These are phyloP conservation scores for Sarocladium brachiariae DNA, from an alignment of 2,329 filamentous ascomycete species.

Conservation along the genomic window DNA sequence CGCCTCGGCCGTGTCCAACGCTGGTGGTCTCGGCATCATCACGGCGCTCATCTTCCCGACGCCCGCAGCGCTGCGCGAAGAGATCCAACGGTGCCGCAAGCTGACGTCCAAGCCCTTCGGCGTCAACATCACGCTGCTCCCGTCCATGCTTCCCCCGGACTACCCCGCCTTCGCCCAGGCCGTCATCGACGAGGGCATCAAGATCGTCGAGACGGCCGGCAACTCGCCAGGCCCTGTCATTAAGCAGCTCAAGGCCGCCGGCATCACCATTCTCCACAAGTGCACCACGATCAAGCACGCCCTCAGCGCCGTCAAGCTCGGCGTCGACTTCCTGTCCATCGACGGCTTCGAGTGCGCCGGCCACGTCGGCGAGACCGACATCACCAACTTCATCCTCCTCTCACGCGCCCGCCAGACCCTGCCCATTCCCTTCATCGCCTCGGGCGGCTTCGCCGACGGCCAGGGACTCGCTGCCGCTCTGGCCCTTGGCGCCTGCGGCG, in stretches of 20 bases:
- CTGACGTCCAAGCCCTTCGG: conserved; percentile 78
- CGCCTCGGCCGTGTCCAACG: conserved; percentile 69
- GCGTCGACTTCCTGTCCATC: conserved; percentile 93
- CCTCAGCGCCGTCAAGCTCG: conserved; percentile 82
- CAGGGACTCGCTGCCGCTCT: conserved; percentile 87
- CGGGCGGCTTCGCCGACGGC: conserved; percentile 91
- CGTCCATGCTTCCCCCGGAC: conserved; percentile 81
- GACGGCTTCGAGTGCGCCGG: conserved; percentile 97
- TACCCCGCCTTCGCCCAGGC: conserved; percentile 88
- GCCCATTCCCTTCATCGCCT: conserved; percentile 86
- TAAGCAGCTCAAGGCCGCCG: conserved; percentile 73
- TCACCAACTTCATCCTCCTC: conserved; percentile 85
- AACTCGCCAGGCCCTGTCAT: conserved; percentile 89
- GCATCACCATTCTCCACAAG: conserved; percentile 83
- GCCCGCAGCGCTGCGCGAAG: conserved; percentile 83
- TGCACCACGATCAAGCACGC: conserved; percentile 96
- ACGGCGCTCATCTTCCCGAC: conserved; percentile 89
- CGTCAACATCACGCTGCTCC: conserved; percentile 92
- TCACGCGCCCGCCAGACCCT: conserved; percentile 78
- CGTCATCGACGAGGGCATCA: conserved; percentile 86
- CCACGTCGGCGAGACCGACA: conserved; percentile 80
- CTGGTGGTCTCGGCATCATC: conserved; percentile 76
- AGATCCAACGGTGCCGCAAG: conserved; percentile 79
- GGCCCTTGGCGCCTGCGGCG: conserved; percentile 80
- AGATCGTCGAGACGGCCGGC: conserved; percentile 86